Base-by-base conservation (phyloP, 2,329 filamentous ascomycete genomes). In the Colletotrichum viniferum region DNA sequence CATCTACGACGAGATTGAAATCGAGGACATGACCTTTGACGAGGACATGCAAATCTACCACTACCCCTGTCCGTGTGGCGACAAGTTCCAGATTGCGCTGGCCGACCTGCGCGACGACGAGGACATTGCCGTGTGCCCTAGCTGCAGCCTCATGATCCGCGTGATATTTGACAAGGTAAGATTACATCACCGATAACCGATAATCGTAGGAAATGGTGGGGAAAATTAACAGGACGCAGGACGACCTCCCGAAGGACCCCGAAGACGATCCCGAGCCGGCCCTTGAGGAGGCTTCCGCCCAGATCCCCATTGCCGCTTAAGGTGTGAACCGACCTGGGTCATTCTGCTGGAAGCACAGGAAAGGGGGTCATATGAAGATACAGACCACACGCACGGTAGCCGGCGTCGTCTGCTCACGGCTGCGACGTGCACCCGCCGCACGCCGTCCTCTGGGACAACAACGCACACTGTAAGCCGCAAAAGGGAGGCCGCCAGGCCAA, bases 1-100 rank as follows among this genome's bases (percentile, higher is more conserved):
- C 79, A 95, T 98, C 83, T 98, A 98, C 88, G 96, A 98, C 82
- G 96, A 98, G 86, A 96, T 98, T 85, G 96, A 98, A 84, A 98
- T 98, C 87, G 96, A 98, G 85, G 97, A 99, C 86, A 98, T 98
- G 96, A 97, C 94, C 81, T 98, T 92, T 84, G 96, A 98, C 85
- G 87, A 92, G 62, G 89, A 90, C 5, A 90, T 96, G 55, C 94
- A 98, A 84, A 93, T 98, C 80, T 99, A 98, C 87, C 94, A 96
- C 86, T 98, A 98, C 84, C 97, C 97, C 16, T 99, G 97, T 84
- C 97, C 97, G 2, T 99, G 97, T 86, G 97, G 97, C 87, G 97
- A 99, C 87, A 92, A 95, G 76, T 99, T 99, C 87, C 95, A 98
- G 87, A 98, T 97, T 82, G 91, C 91, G 24, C 92, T 98, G 71